Conservation (phyloP, 148 eudicot genomes). For the Silene latifolia region DNA sequence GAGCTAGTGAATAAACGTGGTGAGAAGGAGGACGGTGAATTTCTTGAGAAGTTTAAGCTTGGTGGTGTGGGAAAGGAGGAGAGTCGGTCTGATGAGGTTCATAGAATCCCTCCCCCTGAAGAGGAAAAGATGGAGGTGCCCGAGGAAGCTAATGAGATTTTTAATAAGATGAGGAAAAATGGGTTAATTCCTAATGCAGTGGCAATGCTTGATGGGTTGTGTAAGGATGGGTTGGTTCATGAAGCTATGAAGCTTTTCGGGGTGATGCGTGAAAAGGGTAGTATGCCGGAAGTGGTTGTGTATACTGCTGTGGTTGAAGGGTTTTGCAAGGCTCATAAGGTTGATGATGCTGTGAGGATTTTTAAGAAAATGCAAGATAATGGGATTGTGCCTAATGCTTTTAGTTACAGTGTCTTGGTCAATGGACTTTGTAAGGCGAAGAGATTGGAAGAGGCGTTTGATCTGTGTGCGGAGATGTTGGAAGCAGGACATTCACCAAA, state of each 20-base stretch:
- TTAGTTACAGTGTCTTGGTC: conserved; percentile 58
- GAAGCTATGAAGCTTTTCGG: conserved; percentile 93
- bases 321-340: conserved; percentile 70
- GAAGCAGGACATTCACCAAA: conserved; percentile 80
- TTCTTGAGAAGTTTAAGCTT: conserved; percentile 73
- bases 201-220: conserved; percentile 88
- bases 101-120: background rate
- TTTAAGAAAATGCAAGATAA: conserved; percentile 78
- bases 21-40: conserved; percentile 35
- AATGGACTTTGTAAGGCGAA: conserved; percentile 51
- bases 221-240: conserved; percentile 81
- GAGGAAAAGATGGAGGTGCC: conserved; percentile 37
- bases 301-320: conserved; percentile 94
- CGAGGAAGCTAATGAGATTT: conserved; percentile 68
- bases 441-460: conserved; percentile 69
- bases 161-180: conserved; percentile 81
- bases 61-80: conserved; percentile 24
- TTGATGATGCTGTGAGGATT: conserved; percentile 72
- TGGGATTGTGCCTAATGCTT: conserved; percentile 70
- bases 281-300: conserved; percentile 82
- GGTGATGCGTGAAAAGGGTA: conserved; percentile 82
- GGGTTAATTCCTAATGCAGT: conserved; percentile 92
- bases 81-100: background rate
- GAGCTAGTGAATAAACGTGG: conserved; percentile 25
- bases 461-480: conserved; percentile 61